Evolutionary conservation across 148 eudicot genomes (phyloP).

Genomic region (Chenopodium album): DNA sequence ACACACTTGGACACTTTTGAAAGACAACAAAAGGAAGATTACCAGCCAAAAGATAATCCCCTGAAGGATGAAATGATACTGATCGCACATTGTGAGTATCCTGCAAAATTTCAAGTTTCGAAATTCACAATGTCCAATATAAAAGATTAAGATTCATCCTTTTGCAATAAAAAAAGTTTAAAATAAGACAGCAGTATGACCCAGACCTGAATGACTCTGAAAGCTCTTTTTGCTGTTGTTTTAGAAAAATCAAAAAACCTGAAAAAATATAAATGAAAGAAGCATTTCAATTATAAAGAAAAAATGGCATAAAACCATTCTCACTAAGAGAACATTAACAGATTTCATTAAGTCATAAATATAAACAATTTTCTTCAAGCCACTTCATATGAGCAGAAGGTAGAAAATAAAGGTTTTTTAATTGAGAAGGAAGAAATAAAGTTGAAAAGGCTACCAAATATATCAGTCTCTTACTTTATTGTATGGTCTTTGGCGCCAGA

Average conservation of each 20-base stretch:
- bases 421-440: neutral
- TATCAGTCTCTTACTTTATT: slow-evolving; percentile 54
- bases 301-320: neutral
- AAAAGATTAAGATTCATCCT: neutral
- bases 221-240: slow-evolving; percentile 79
- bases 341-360: slow-evolving; percentile 1
- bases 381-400: neutral
- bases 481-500: slow-evolving; percentile 88
- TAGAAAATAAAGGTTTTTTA: neutral
- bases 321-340: neutral
- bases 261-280: slow-evolving; percentile 24
- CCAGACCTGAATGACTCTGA: slow-evolving; percentile 77
- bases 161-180: neutral
- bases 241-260: slow-evolving; percentile 94
- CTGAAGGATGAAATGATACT: slow-evolving; percentile 86
- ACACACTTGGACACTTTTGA: neutral
- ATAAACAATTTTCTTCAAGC: neutral
- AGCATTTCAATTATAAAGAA: slow-evolving; percentile 3
- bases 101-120: slow-evolving; percentile 36
- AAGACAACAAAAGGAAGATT: slow-evolving; percentile 1
- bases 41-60: slow-evolving; percentile 88
- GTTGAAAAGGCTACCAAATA: neutral
- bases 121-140: neutral
- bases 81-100: slow-evolving; percentile 94
- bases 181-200: neutral